phyloP scores from a whole-genome alignment of 805 yeast species.

The Candida pini region DNA sequence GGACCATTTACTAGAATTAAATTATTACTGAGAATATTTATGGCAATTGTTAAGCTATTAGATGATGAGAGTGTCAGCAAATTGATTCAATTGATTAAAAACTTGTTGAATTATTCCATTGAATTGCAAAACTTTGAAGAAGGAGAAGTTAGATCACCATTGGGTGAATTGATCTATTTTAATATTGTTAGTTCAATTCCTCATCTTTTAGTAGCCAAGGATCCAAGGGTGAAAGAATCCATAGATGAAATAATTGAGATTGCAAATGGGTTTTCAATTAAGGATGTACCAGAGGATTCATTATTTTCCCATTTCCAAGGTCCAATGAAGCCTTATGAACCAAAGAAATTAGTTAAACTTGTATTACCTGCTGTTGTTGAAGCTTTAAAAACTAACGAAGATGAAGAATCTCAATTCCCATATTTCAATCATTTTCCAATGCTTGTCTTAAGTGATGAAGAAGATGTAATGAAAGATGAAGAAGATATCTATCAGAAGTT shows the following conservation, averaged over 20 bases:
- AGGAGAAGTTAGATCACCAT: constrained; percentile 45
- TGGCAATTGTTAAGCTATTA: constrained; percentile 59
- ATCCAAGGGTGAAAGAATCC: constrained; percentile 21
- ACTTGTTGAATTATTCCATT: constrained; percentile 49
- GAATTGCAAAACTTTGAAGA: constrained; percentile 42
- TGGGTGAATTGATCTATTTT: constrained; percentile 65
- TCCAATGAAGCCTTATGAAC: constrained; percentile 42
- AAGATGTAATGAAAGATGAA: constrained; percentile 5
- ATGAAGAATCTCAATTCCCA: constrained; percentile 27
- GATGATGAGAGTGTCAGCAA: constrained; percentile 36
- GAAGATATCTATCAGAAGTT: constrained; percentile 21
- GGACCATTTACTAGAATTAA: constrained; percentile 72
- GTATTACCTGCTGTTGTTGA: constrained; percentile 40
- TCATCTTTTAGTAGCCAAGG: constrained; percentile 30
- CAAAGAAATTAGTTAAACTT: constrained; percentile 42
- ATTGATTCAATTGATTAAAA: constrained; percentile 39
- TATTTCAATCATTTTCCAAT: constrained; percentile 34
- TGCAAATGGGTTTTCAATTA: constrained; percentile 29
- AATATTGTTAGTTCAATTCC: constrained; percentile 62
- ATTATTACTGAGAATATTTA: constrained; percentile 62
- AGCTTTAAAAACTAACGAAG: constrained; percentile 38
- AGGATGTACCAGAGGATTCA: not conserved
- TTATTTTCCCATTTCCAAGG: constrained; percentile 32
- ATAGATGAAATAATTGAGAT: constrained; percentile 37
- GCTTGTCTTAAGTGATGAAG: constrained; percentile 10